These are phyloP conservation scores for Thamnidium elegans DNA, from an alignment of 192 early-diverging fungal species.

Conservation along the genomic window DNA sequence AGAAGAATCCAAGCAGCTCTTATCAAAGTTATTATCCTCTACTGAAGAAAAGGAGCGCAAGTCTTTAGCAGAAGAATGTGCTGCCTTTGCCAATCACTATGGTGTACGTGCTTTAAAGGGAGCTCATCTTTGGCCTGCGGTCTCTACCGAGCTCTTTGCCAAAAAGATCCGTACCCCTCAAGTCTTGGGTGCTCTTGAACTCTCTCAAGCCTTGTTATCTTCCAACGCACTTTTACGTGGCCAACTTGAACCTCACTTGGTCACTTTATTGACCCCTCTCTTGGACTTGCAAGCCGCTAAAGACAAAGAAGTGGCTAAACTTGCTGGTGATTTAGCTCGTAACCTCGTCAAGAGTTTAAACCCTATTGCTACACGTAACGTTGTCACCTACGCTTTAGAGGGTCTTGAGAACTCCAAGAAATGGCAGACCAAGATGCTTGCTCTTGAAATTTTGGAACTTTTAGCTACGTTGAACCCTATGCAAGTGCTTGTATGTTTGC, in stretches of 20 bases:
- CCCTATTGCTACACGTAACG: conserved; percentile 44
- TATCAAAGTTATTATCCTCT: conserved; percentile 19
- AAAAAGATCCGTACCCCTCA: conserved; percentile 61
- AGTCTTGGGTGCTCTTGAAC: conserved; percentile 15
- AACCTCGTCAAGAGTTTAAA: conserved; percentile 38
- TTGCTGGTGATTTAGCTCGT: conserved; percentile 41
- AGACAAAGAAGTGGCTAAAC: conserved; percentile 35
- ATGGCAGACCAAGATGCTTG: conserved; percentile 70
- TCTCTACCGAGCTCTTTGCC: conserved; percentile 59
- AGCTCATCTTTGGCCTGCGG: conserved; percentile 56
- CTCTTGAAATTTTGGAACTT: conserved; percentile 44
- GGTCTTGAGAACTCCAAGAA: conserved; percentile 73
- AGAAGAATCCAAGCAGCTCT: conserved; percentile 31
- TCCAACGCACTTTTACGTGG: conserved; percentile 54
- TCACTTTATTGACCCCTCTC: conserved; percentile 61
- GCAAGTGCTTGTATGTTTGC: conserved; percentile 47
- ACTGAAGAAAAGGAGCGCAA: conserved; percentile 20
- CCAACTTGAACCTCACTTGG: conserved; percentile 68
- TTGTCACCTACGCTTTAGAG: conserved; percentile 61
- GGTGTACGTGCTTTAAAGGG: conserved; percentile 58
- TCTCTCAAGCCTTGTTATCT: conserved; percentile 18
- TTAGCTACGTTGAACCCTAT: conserved; percentile 44
- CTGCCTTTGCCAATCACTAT: conserved; percentile 46
- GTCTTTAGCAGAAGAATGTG: conserved; percentile 25
- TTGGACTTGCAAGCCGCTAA: conserved; percentile 61